These are phyloP conservation scores for Fusarium sp. DNA, from an alignment of 2,329 filamentous ascomycete species.

Conservation along the genomic window DNA sequence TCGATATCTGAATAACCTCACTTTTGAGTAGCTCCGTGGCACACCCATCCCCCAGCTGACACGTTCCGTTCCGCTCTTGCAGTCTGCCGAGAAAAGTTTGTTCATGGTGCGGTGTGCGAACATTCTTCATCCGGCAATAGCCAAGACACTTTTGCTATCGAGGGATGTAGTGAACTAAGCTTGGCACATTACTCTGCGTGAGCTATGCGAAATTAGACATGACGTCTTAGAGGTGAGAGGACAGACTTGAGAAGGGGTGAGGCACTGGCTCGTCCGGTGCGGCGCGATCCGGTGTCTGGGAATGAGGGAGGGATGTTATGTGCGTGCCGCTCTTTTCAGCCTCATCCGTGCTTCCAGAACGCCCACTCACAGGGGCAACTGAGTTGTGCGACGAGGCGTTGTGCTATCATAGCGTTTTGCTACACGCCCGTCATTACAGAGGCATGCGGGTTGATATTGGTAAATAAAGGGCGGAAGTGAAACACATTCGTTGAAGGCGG, in stretches of 20 bases:
- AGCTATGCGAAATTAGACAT: constrained; percentile 3
- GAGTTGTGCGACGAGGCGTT: constrained; percentile 10
- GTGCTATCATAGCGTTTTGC: background rate
- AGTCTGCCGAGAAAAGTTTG: constrained; percentile 4
- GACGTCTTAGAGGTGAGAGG: constrained; percentile 1
- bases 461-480: background rate
- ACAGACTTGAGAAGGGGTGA: constrained; percentile 7
- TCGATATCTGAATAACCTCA: background rate
- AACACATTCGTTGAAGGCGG: constrained; percentile 12
- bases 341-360: constrained; percentile 36
- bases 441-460: background rate
- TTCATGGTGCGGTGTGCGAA: background rate
- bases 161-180: constrained; percentile 17
- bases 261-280: constrained; percentile 24
- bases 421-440: constrained; percentile 12
- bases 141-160: constrained; percentile 2
- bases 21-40: background rate
- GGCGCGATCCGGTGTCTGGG: constrained; percentile 36
- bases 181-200: constrained; percentile 29
- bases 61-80: constrained; percentile 35
- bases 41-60: constrained; percentile 12
- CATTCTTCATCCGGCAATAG: constrained; percentile 6
- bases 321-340: constrained; percentile 16
- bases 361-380: background rate
- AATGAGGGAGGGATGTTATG: constrained; percentile 13